Evolutionary conservation across 768 basidiomycete species (phyloP).

Genomic region (Hygrophoropsis aurantiaca): DNA sequence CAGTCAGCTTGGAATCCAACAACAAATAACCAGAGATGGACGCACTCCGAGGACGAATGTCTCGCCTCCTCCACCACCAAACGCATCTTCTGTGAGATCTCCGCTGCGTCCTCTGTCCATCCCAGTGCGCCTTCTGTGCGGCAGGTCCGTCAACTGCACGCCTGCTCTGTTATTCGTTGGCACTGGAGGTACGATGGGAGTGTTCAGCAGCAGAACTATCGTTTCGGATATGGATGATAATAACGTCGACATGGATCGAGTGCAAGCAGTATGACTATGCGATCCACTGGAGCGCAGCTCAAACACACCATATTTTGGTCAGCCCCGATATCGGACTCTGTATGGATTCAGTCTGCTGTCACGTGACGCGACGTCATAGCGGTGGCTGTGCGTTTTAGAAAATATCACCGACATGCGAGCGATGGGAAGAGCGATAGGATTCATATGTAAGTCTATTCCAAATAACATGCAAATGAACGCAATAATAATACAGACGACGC

Average conservation of each 20-base stretch:
- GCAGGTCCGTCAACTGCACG: slow-evolving; percentile 20
- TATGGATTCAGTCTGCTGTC: background rate
- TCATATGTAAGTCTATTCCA: no score
- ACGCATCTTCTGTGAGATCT: background rate
- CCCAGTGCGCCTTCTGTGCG: slow-evolving; percentile 1
- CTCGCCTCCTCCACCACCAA: slow-evolving; percentile 5
- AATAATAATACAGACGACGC: no score
- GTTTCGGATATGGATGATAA: slow-evolving; percentile 15
- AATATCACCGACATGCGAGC: no score
- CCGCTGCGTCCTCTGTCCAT: background rate
- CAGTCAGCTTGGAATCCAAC: background rate
- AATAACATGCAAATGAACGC: no score
- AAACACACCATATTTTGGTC: background rate
- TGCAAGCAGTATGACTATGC: no score
- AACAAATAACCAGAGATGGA: background rate
- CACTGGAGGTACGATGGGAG: slow-evolving; percentile 17
- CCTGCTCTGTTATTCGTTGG: background rate
- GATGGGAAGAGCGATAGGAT: no score
- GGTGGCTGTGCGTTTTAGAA: no score
- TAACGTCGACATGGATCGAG: slow-evolving; percentile 1
- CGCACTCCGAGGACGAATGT: slow-evolving; percentile 15
- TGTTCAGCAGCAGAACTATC: slow-evolving; percentile 17
- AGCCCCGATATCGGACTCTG: background rate
- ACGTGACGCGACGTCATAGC: background rate
- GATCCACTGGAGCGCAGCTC: no score